Evolutionary conservation across 1,284 basidiomycete genomes (phyloP), one percentile per base, ranked within the genome.

Genomic region (Leccinum griseonigrum): DNA sequence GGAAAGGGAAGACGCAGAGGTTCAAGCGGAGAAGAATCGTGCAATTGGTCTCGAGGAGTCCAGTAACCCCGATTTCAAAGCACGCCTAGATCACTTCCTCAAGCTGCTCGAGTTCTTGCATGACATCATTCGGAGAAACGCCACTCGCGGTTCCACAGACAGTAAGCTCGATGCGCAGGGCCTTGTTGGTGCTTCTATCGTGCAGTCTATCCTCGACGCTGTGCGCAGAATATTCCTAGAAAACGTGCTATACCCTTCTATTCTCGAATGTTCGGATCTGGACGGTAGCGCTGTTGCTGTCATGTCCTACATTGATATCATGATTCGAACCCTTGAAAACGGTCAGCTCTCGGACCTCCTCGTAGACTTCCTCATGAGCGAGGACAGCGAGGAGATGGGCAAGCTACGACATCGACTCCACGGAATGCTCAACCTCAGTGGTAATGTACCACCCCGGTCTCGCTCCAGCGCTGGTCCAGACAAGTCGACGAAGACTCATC

Each of bases 211-310:
- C 52, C 76, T 96, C 43, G 89, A 92, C 63, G 88, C 93, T 6
- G 86, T 97, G 11, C 87, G 90, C 56, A 83, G 86, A n/a, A 91
- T 92, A 48, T 97, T 97, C 75, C 78, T 98, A 31, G 92, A 96
- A 76, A 97, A 96, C 69, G 91, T 98, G 29, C 78, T 98, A 34
- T 97, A 97, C 72, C 95, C 96, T 0, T 94, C 94, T 5, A 86
- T 99, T 56, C 81, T 98, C 56, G 96, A 98, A 72, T 97, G 95
- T 75, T 96, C 95, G 1, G 92, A 94, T 64, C 74, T 81, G 6
- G 96, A 99, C 74, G 96, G 96, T 28, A 97, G 95, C 66, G 92
- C 95, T 0, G 91, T 97, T 1, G 97, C 97, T 2, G 95, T 98
- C 57, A 90, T 98, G 84, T 94, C 91, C n/a, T 98, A 99, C 70